phyloP scores from a whole-genome alignment of 73 alveolate species.

The Paramecium pentaurelia region DNA sequence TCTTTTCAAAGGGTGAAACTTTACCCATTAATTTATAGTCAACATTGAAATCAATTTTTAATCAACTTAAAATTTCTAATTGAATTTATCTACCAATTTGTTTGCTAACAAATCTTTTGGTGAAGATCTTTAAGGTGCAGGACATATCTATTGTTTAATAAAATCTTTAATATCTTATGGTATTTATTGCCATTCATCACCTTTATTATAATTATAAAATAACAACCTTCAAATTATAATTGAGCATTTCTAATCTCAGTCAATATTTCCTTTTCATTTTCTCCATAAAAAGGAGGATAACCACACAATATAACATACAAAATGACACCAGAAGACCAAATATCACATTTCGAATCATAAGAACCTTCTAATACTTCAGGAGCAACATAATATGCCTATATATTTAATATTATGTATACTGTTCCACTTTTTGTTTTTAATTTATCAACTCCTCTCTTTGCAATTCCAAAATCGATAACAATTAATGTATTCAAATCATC shows the following conservation, averaged over 20 bases:
- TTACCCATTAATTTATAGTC: background rate
- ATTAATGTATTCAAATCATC: constrained; percentile 13
- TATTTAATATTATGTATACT: background rate
- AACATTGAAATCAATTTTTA: background rate
- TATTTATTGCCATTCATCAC: constrained; percentile 42
- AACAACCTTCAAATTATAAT: background rate
- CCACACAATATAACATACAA: constrained; percentile 38
- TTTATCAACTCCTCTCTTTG: constrained; percentile 11
- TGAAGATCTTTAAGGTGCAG: background rate
- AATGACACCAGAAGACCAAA: constrained; percentile 46
- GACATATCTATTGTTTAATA: background rate
- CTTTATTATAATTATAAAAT: background rate
- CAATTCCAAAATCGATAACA: constrained; percentile 43
- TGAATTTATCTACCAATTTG: background rate
- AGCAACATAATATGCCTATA: constrained; percentile 39
- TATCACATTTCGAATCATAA: constrained; percentile 33
- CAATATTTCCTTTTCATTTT: constrained; percentile 32
- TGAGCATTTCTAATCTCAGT: constrained; percentile 1
- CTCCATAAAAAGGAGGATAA: constrained; percentile 50
- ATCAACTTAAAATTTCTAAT: background rate
- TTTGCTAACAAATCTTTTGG: background rate
- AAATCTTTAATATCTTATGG: constrained; percentile 42
- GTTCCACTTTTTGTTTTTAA: constrained; percentile 39
- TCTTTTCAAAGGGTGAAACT: constrained; percentile 20
- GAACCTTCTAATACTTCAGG: constrained; percentile 44